A percentile compares a stretch with the other conserved stretches of the same genome.
Conservation (phyloP, 768 basidiomycete genomes). For the Favolaschia claudopus region DNA sequence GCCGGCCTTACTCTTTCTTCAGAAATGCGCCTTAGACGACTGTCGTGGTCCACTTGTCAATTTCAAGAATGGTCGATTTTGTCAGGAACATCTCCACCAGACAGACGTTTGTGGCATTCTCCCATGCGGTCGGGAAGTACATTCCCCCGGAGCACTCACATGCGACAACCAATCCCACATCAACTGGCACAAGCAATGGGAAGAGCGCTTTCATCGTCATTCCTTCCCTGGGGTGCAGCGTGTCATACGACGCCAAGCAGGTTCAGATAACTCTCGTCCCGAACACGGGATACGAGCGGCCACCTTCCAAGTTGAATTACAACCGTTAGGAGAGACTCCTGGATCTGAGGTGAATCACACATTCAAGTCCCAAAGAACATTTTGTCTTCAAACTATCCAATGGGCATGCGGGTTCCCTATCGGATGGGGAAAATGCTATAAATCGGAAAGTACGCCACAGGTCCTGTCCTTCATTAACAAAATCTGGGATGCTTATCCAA, state of each 20-base stretch:
- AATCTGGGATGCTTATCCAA: slow-evolving; percentile 5
- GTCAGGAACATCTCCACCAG: slow-evolving; percentile 27
- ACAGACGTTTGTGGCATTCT: not conserved
- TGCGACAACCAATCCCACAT: not conserved
- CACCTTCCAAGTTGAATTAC: not conserved
- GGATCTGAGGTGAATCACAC: slow-evolving; percentile 9
- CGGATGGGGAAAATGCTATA: slow-evolving; percentile 27
- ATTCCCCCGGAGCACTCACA: not conserved
- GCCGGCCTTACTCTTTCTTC: not conserved
- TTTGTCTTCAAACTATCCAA: slow-evolving; percentile 25
- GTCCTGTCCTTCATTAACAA: slow-evolving; percentile 14
- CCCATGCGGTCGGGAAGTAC: not conserved
- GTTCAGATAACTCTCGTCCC: not conserved
- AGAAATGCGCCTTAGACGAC: slow-evolving; percentile 32
- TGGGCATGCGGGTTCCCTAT: slow-evolving; percentile 27
- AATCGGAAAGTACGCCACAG: slow-evolving; percentile 20
- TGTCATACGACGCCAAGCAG: slow-evolving; percentile 2
- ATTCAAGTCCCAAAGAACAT: slow-evolving; percentile 12
- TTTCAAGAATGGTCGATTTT: slow-evolving; percentile 40
- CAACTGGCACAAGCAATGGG: slow-evolving; percentile 3
- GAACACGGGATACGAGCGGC: not conserved
- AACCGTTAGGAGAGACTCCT: not conserved
- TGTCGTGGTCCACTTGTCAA: slow-evolving; percentile 34
- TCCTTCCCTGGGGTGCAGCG: slow-evolving; percentile 2
- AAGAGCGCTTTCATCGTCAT: not conserved